phyloP scores from a whole-genome alignment of 2,329 filamentous ascomycete genomes.

The Fusarium luffae region DNA sequence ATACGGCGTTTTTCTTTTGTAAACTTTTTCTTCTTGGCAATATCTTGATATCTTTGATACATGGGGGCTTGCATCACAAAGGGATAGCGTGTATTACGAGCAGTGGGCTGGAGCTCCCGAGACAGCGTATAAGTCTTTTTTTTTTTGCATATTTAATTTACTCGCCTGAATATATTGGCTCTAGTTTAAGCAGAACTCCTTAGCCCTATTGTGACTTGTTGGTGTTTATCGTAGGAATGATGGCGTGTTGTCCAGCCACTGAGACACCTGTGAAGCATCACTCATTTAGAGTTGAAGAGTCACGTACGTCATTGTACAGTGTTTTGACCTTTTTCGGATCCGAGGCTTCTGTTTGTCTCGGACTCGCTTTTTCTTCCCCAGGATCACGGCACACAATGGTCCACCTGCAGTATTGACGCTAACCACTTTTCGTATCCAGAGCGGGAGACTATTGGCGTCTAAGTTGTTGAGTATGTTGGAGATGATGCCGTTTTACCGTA shows the following conservation, averaged over 20 bases:
- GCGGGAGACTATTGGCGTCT: constrained; percentile 2
- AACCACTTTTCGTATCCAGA: constrained; percentile 38
- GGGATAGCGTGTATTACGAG: constrained; percentile 37
- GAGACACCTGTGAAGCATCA: background rate
- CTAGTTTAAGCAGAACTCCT: background rate
- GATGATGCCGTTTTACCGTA: background rate
- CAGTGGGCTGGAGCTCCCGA: constrained; percentile 43
- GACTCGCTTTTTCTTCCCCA: constrained; percentile 22
- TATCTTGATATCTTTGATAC: constrained; percentile 38
- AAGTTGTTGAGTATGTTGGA: background rate
- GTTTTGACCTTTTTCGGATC: background rate
- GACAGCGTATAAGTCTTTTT: constrained; percentile 26
- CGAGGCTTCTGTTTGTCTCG: constrained; percentile 2
- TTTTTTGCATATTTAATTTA: constrained; percentile 40
- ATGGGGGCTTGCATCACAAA: constrained; percentile 35
- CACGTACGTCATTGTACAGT: constrained; percentile 11
- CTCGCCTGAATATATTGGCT: constrained; percentile 29
- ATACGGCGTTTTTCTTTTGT: constrained; percentile 40
- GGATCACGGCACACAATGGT: background rate
- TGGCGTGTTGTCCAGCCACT: background rate
- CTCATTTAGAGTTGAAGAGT: background rate
- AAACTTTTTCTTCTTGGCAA: constrained; percentile 8
- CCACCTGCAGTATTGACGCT: constrained; percentile 18
- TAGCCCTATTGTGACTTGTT: too few species aligned
- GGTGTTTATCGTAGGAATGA: constrained; percentile 7